Conservation (phyloP, 352 stramenopile genomes). For the Thalassiosira exigua region DNA sequence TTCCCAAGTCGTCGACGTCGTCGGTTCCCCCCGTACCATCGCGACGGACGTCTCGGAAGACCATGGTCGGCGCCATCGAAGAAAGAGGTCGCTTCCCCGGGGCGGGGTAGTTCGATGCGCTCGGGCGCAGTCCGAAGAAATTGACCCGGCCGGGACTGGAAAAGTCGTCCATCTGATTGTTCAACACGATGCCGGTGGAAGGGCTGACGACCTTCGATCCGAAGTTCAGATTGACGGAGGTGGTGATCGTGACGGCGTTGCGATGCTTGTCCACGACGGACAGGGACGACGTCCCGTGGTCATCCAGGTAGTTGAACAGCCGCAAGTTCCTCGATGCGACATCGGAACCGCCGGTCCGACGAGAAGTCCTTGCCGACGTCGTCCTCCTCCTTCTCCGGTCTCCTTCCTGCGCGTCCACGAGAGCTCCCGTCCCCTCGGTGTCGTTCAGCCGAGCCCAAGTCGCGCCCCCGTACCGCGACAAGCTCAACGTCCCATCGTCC, state of each 20-base stretch:
- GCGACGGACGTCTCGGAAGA: slow-evolving; percentile 52
- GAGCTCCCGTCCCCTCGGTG: slow-evolving; percentile 23
- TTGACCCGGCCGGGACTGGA: slow-evolving; percentile 66
- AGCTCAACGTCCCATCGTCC: slow-evolving; percentile 51
- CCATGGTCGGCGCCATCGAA: slow-evolving; percentile 83
- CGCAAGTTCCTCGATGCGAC: slow-evolving; percentile 15
- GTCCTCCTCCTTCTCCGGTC: slow-evolving; percentile 51
- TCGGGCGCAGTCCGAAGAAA: slow-evolving; percentile 70
- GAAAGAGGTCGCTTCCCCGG: slow-evolving; percentile 78
- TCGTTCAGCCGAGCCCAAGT: slow-evolving; percentile 72
- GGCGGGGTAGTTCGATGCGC: slow-evolving; percentile 69
- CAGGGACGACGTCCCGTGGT: slow-evolving; percentile 78
- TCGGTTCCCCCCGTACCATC: background rate
- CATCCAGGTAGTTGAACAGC: slow-evolving; percentile 78
- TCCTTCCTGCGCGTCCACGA: slow-evolving; percentile 62
- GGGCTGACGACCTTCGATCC: slow-evolving; percentile 68
- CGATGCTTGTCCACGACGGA: slow-evolving; percentile 78
- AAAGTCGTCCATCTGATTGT: slow-evolving; percentile 86
- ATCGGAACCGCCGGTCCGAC: no score
- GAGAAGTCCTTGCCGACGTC: background rate
- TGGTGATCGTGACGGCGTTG: slow-evolving; percentile 78
- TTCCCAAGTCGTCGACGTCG: no score
- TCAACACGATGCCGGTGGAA: slow-evolving; percentile 80
- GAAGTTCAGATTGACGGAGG: slow-evolving; percentile 79
- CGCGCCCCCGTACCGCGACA: slow-evolving; percentile 70